phyloP scores from a whole-genome alignment of 805 yeast species.

The Metschnikowia colocasiae region DNA sequence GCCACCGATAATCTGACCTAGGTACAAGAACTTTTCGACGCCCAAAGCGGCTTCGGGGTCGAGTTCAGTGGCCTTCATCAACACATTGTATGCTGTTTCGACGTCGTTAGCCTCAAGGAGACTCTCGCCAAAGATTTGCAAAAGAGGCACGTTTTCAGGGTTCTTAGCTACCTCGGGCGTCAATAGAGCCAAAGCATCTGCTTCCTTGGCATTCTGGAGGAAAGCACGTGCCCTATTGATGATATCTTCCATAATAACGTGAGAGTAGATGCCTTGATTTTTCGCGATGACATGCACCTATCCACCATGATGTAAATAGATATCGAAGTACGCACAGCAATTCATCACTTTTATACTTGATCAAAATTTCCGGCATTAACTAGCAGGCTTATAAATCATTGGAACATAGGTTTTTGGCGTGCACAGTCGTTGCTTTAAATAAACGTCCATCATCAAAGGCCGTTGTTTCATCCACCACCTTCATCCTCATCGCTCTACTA shows the following conservation, averaged over 20 bases:
- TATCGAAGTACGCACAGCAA: neutral
- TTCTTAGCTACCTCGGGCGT: slow-evolving; percentile 31
- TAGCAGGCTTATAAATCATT: too few species aligned
- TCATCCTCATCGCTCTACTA: neutral
- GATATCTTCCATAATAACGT: slow-evolving; percentile 13
- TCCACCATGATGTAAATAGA: neutral
- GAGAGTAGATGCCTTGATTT: neutral
- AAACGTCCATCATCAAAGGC: neutral
- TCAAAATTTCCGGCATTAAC: neutral
- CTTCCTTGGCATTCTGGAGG: slow-evolving; percentile 48
- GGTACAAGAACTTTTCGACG: slow-evolving; percentile 78
- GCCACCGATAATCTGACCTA: slow-evolving; percentile 91
- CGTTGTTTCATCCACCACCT: neutral
- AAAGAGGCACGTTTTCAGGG: slow-evolving; percentile 40
- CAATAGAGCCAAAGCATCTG: slow-evolving; percentile 49
- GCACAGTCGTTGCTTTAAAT: too few species aligned
- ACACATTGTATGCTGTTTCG: slow-evolving; percentile 67
- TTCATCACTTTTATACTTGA: neutral
- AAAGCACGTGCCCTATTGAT: slow-evolving; percentile 41
- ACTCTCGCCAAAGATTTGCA: slow-evolving; percentile 69
- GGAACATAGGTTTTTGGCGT: too few species aligned
- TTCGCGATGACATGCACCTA: slow-evolving; percentile 15
- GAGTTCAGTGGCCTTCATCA: slow-evolving; percentile 57
- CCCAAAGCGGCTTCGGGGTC: slow-evolving; percentile 67
- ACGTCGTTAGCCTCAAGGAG: slow-evolving; percentile 76